Evolutionary conservation across 1,284 basidiomycete genomes (phyloP), one percentile per base, ranked within the genome.

Genomic region (Coniophora puteana): DNA sequence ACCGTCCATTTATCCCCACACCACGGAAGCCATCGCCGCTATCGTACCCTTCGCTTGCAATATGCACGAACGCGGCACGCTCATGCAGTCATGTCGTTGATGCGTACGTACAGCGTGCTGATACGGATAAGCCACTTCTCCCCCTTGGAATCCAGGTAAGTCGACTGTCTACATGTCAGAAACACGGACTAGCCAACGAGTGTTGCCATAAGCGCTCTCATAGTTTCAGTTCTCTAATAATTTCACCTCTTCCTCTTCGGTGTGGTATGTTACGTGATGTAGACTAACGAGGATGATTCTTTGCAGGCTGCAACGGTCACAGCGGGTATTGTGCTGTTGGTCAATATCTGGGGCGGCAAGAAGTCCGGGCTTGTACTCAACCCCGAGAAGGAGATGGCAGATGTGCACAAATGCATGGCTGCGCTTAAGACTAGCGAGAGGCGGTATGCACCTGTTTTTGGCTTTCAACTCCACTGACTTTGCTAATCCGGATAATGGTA

Each of bases 41-140:
- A 2, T 69, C 79, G 5, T 56, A 81, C 69, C 85, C 89, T 0
- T 89, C 86, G 0, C 69, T 91, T 12, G 83, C 88, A 0, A 90
- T 93, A 36, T 92, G 89, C 58, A 83, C 83, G 13, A 91, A 89
- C 47, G 89, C 89, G 1, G 86, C 89, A 0, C 69, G 89, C n/a
- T 82, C 83, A 3, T 87, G 82, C 45, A 78, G 76, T 29, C 87
- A 87, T 53, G 73, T 92, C 23, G 66, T 83, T 17, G 81, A 89
- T 49, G 65, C 74, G 4, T 69, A 73, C 43, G 61, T 65, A 41
- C 63, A 59, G 40, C 62, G 73, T 21, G 52, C 61, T 2, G 46
- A 35, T 4, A 30, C 50, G 16, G 49, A 56, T 8, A 48, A 51
- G 8, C 63, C 72, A 8, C 72, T 68, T 22, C 59, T n/a, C n/a